These are phyloP conservation scores for Cytospora piceae DNA, from an alignment of 2,329 filamentous ascomycete genomes.

Conservation along the genomic window DNA sequence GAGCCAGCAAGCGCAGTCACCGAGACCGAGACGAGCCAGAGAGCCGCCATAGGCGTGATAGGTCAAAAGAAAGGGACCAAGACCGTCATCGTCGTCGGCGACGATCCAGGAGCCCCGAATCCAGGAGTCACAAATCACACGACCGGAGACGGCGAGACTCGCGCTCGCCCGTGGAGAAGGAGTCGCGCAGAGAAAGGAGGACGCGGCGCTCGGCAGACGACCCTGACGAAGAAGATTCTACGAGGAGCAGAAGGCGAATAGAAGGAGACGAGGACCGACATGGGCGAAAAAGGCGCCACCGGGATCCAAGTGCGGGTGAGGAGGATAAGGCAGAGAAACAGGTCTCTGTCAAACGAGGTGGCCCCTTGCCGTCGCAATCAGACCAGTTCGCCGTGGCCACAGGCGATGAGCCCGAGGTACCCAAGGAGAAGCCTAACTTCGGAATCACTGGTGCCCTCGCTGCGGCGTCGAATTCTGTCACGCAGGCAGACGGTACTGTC, in stretches of 20 bases:
- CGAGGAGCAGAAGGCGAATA: slow-evolving; percentile 17
- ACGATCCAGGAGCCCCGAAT: slow-evolving; percentile 24
- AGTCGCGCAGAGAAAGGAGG: slow-evolving; percentile 15
- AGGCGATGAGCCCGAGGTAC: slow-evolving; percentile 55
- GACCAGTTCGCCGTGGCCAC: slow-evolving; percentile 61
- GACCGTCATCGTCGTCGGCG: slow-evolving; percentile 19
- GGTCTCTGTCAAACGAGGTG: slow-evolving; percentile 38
- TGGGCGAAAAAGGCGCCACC: slow-evolving; percentile 2
- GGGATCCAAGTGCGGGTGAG: slow-evolving; percentile 1
- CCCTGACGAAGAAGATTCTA: neutral
- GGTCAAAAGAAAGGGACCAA: slow-evolving; percentile 11
- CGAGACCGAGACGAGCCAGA: slow-evolving; percentile 19
- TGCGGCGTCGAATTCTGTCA: slow-evolving; percentile 79
- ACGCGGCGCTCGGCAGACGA: slow-evolving; percentile 8
- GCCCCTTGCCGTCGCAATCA: slow-evolving; percentile 63
- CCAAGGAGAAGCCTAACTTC: slow-evolving; percentile 90
- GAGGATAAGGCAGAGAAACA: slow-evolving; percentile 11
- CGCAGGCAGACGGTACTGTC: slow-evolving; percentile 71
- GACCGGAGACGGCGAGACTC: slow-evolving; percentile 14
- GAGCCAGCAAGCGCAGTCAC: slow-evolving; percentile 14
- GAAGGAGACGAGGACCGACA: slow-evolving; percentile 4
- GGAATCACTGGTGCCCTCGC: slow-evolving; percentile 79
- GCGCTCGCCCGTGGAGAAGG: slow-evolving; percentile 16
- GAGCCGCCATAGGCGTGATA: slow-evolving; percentile 13
- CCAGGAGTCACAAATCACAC: slow-evolving; percentile 14